phyloP scores from a whole-genome alignment of 2,329 filamentous ascomycete species.

The Fusarium nematophilum region DNA sequence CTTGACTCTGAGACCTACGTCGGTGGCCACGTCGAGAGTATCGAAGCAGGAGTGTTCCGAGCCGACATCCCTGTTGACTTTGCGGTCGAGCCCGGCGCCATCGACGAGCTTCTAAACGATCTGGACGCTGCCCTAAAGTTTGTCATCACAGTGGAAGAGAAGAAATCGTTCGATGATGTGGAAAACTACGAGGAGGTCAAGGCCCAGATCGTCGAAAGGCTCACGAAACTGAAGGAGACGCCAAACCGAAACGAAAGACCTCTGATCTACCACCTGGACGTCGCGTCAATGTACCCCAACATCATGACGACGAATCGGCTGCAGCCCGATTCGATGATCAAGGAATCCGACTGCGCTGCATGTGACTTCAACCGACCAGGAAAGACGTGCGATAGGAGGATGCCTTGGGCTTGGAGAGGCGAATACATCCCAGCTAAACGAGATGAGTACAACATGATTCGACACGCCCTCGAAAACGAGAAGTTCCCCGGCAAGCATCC shows the following conservation, averaged over 20 bases:
- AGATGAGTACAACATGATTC: conserved; percentile 99
- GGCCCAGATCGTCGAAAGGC: conserved; percentile 77
- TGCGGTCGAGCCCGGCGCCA: conserved; percentile 84
- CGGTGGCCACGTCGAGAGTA: conserved; percentile 98
- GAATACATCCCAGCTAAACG: conserved; percentile 96
- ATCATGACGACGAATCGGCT: conserved; percentile 99
- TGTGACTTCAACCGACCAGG: conserved; percentile 98
- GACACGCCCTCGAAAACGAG: conserved; percentile 90
- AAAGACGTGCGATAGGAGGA: conserved; percentile 92
- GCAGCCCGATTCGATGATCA: conserved; percentile 98
- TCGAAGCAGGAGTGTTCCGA: conserved; percentile 96
- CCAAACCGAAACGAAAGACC: conserved; percentile 88
- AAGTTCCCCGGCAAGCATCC: conserved; percentile 85
- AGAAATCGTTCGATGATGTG: conserved; percentile 82
- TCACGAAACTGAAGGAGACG: conserved; percentile 80
- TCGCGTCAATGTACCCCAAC: conserved; percentile 99
- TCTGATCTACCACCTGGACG: conserved; percentile 97
- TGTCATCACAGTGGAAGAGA: conserved; percentile 85
- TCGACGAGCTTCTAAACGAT: conserved; percentile 89
- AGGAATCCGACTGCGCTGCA: conserved; percentile 94
- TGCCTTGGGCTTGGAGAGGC: conserved; percentile 98
- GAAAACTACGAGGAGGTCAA: conserved; percentile 88
- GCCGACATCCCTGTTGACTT: conserved; percentile 97
- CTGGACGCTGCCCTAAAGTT: conserved; percentile 91
- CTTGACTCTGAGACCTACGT: conserved; percentile 98